Evolutionary conservation across 2,329 filamentous ascomycete genomes (phyloP), one percentile per base, ranked within the genome.

Genomic region (Orbilia oligospora): DNA sequence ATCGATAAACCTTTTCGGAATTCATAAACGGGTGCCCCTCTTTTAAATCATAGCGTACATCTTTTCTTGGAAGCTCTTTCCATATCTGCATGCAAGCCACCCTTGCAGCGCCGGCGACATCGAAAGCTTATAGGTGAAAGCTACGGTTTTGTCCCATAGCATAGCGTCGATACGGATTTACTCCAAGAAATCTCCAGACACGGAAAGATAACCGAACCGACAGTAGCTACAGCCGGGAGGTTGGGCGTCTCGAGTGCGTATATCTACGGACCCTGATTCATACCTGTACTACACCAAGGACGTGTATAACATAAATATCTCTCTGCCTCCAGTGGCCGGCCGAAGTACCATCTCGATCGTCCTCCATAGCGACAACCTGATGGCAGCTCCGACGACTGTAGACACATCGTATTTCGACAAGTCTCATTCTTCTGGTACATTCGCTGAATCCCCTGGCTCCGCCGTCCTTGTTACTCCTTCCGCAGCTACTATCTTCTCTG

Each of bases 81-180:
- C 68, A 65, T 58, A 22, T 16, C 61, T 78, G 55, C 75, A 78
- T 78, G 68, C 75, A 78, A 78, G 75, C 68, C 68, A 66, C 48
- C 72, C 58, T 67, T 41, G 46, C 30, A 46, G 44, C 36, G 24
- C 71, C 61, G 68, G 67, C 67, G 61, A 71, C 64, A 68, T 64
- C 63, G 36, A 71, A n/a, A 9, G 49, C 22, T 27, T 20, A 41
- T 4, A 18, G 20, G 24, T 30, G 33, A 44, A 61, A 41, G 20
- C 36, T 61, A 48, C 51, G 24, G 36, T 20, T 5, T 12, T 27
- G n/a, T 5, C 14, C 51, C 48, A 68, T 51, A 63, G 14, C 30
- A 36, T 36, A 14, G 38, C 9, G 9, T 56, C 20, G 48, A 48
- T 38, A 53, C 51, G n/a, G 49, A 20, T 24, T n/a, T 33, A 38